A percentile compares a stretch with the other conserved stretches of the same genome.
Conservation (phyloP, 805 yeast species). For the Saccharomycopsis vini region DNA sequence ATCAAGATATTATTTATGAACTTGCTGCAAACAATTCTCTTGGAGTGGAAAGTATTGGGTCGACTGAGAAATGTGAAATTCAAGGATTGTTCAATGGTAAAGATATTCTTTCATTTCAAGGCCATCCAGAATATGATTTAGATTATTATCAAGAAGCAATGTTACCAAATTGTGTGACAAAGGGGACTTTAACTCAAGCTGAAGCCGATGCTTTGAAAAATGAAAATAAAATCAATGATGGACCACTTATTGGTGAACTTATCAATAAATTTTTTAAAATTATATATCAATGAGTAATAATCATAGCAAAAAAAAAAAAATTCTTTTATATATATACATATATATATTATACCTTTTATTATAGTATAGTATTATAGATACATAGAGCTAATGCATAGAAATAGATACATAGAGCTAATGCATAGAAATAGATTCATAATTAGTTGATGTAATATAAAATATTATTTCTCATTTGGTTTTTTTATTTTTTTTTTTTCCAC, state of each 20-base stretch:
- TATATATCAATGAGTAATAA: too few species aligned
- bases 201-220: conserved; percentile 26
- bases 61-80: conserved; percentile 42
- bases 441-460: too few species aligned
- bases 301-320: too few species aligned
- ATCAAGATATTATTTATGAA: conserved; percentile 46
- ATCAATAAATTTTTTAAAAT: conserved; percentile 25
- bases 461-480: too few species aligned
- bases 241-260: conserved; percentile 30
- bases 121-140: conserved; percentile 75
- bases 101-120: conserved; percentile 64
- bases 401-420: too few species aligned
- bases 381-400: too few species aligned
- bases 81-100: conserved; percentile 52
- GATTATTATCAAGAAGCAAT: conserved; percentile 24
- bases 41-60: conserved; percentile 33
- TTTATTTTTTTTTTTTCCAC: too few species aligned
- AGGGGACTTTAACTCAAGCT: conserved; percentile 23
- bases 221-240: conserved; percentile 33
- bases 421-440: too few species aligned
- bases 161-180: conserved; percentile 21
- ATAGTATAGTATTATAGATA: too few species aligned
- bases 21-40: conserved; percentile 29
- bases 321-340: too few species aligned
- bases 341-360: too few species aligned